These are phyloP conservation scores for Choiromyces venosus DNA, from an alignment of 495 filamentous ascomycete genomes.

Conservation along the genomic window DNA sequence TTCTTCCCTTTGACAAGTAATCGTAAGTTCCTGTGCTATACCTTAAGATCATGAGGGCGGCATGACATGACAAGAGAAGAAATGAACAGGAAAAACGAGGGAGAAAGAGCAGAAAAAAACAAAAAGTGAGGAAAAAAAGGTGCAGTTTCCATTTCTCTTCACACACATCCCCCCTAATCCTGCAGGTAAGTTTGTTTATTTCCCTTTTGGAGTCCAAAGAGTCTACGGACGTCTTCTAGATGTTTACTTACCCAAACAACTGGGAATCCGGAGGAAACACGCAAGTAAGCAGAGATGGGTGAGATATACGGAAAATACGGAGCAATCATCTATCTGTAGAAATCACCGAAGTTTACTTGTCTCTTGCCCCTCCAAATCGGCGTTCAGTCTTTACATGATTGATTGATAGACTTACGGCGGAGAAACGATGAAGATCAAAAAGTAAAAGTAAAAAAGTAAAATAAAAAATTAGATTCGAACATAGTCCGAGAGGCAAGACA, in stretches of 20 bases:
- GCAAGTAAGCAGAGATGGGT: not conserved
- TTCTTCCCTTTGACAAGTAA: not conserved
- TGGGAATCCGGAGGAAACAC: not conserved
- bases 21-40: not conserved
- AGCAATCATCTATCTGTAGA: not conserved
- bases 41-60: not conserved
- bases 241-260: not conserved
- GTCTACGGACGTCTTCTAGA: not conserved
- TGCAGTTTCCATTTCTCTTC: not conserved
- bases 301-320: not conserved
- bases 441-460: not conserved
- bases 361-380: not conserved
- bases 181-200: not conserved
- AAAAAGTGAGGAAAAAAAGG: not conserved
- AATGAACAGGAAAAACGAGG: not conserved
- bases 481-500: not conserved
- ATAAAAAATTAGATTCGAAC: not conserved
- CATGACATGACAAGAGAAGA: not conserved
- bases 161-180: not conserved
- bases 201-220: not conserved
- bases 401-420: not conserved
- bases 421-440: not conserved
- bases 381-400: not conserved
- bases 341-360: not conserved
- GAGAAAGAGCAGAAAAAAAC: not conserved